A percentile compares a stretch with the other conserved stretches of the same genome.
These are phyloP conservation scores for Pseudogymnoascus sp. DNA, from an alignment of 2,329 filamentous ascomycete genomes.

Conservation along the genomic window DNA sequence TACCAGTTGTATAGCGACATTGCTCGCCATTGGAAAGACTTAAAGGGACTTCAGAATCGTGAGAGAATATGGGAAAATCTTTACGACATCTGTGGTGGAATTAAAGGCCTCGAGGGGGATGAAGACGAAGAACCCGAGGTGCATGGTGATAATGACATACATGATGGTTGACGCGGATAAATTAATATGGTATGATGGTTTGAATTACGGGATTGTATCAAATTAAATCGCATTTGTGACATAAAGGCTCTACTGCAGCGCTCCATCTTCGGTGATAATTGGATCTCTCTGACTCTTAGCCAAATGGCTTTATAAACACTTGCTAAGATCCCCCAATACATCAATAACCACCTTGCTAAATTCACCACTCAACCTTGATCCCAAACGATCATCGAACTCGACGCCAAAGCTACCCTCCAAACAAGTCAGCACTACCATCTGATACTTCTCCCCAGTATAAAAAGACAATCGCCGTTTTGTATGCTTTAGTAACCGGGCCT, in stretches of 20 bases:
- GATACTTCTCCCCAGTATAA: slow-evolving; percentile 30
- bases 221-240: not conserved
- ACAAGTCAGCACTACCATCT: slow-evolving; percentile 27
- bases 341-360: not conserved
- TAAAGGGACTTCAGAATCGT: slow-evolving; percentile 24
- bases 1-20: slow-evolving; percentile 20
- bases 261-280: not conserved
- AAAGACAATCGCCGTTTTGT: slow-evolving; percentile 22
- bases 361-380: not conserved
- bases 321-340: not conserved
- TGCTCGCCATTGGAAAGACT: slow-evolving; percentile 15
- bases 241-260: not conserved
- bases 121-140: not conserved
- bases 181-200: not conserved
- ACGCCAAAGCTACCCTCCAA: slow-evolving; percentile 20
- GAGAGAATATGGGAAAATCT: slow-evolving; percentile 23
- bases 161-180: not conserved
- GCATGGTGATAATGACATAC: not conserved
- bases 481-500: slow-evolving; percentile 19
- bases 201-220: not conserved
- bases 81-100: slow-evolving; percentile 14
- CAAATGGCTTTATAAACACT: not conserved
- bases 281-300: not conserved
- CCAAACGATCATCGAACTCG: not conserved
- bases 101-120: not conserved